These are phyloP conservation scores for Russula dissimulans DNA, from an alignment of 768 basidiomycete genomes.

Conservation along the genomic window DNA sequence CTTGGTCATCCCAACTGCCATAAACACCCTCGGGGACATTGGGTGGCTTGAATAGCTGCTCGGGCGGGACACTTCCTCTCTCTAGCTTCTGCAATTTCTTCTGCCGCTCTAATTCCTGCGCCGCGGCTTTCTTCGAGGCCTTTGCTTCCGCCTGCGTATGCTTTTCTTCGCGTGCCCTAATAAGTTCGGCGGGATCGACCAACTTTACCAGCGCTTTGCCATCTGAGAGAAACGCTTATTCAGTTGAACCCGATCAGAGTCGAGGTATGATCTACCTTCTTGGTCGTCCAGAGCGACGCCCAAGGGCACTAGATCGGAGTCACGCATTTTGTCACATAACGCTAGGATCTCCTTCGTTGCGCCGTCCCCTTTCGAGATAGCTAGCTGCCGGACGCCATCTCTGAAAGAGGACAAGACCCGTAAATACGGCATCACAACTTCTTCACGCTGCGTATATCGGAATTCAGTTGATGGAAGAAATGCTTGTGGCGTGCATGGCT, in stretches of 20 bases:
- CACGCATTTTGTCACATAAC: conserved; percentile 83
- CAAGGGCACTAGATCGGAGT: conserved; percentile 82
- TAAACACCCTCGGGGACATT: conserved; percentile 65
- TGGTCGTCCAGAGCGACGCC: conserved; percentile 96
- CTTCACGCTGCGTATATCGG: conserved; percentile 53
- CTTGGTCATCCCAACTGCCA: conserved; percentile 74
- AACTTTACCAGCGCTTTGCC: conserved; percentile 94
- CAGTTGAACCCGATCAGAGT: conserved; percentile 3
- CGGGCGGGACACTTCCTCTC: conserved; percentile 66
- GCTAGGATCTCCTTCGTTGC: conserved; percentile 73
- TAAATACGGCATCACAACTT: conserved; percentile 82
- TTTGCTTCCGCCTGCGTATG: conserved; percentile 65
- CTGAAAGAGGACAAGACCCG: conserved; percentile 81
- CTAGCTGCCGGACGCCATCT: conserved; percentile 75
- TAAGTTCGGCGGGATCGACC: conserved; percentile 70
- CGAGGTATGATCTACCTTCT: conserved; percentile 49
- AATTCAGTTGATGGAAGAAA: conserved; percentile 4
- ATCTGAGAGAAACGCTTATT: conserved; percentile 39
- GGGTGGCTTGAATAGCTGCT: conserved; percentile 78
- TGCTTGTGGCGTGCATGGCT: conserved; percentile 22
- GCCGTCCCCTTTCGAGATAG: conserved; percentile 59
- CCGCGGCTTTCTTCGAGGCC: conserved; percentile 66
- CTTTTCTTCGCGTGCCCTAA: conserved; percentile 85
- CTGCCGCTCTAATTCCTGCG: conserved; percentile 51
- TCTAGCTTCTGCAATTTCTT: conserved; percentile 75